phyloP scores from a whole-genome alignment of 164 flowering plant species.

The Warburgia ugandensis region DNA sequence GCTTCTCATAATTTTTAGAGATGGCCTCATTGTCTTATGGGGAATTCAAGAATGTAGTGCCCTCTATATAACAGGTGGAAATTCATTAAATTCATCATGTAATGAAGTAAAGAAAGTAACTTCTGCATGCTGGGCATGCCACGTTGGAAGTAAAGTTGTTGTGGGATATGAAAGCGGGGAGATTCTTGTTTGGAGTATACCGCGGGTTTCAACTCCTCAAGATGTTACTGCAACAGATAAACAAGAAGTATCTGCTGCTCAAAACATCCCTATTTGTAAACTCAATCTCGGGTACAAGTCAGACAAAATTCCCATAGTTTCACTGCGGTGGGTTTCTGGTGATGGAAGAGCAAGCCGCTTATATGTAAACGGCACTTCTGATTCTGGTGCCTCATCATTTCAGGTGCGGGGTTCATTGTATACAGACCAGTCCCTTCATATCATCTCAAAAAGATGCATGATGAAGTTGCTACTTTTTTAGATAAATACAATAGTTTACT shows the following conservation, averaged over 20 bases:
- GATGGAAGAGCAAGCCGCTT: conserved; percentile 72
- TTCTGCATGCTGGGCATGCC: conserved; percentile 88
- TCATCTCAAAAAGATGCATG: no score
- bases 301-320: conserved; percentile 69
- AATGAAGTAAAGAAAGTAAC: conserved; percentile 63
- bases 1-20: conserved; percentile 58
- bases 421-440: neutral
- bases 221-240: conserved; percentile 20
- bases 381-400: conserved; percentile 29
- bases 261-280: conserved; percentile 47
- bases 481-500: no score
- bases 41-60: conserved; percentile 60
- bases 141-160: conserved; percentile 71
- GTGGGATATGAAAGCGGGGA: conserved; percentile 81
- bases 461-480: no score
- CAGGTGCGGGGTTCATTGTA: conserved; percentile 42
- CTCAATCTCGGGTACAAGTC: conserved; percentile 75
- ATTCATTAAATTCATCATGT: conserved; percentile 22
- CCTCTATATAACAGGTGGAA: conserved; percentile 44
- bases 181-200: conserved; percentile 56
- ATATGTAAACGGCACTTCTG: conserved; percentile 56
- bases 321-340: conserved; percentile 57
- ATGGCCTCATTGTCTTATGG: conserved; percentile 72
- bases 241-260: conserved; percentile 23
- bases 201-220: conserved; percentile 23